A percentile compares a stretch with the other conserved stretches of the same genome.
phyloP scores from a whole-genome alignment of 257 asterid species.

The Avicennia marina region DNA sequence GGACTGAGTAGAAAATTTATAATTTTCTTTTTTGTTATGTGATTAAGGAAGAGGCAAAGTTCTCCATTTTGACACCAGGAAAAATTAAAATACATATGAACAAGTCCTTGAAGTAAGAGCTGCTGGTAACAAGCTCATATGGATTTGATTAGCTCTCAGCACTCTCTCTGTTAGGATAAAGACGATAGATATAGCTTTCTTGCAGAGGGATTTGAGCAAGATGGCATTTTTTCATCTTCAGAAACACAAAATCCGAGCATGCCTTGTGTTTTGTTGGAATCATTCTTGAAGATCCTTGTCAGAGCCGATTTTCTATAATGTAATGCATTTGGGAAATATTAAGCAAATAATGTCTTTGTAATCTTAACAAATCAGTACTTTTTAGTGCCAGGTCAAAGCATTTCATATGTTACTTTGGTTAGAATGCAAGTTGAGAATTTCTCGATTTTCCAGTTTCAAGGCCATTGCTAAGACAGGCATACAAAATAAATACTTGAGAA shows the following conservation, averaged over 20 bases:
- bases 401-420: conserved; percentile 2
- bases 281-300: background rate
- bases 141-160: background rate
- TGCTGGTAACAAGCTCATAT: background rate
- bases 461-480: background rate
- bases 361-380: background rate
- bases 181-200: background rate
- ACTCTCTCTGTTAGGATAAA: background rate
- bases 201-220: background rate
- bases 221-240: background rate
- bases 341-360: too few species aligned
- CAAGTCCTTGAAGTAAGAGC: background rate
- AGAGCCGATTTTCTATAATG: background rate
- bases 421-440: background rate
- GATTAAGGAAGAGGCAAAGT: background rate
- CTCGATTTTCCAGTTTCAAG: background rate
- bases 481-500: background rate
- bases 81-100: background rate
- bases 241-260: background rate
- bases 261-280: too few species aligned
- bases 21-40: background rate
- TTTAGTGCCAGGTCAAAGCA: background rate
- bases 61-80: background rate
- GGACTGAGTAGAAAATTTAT: background rate
- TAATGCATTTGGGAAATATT: background rate